A percentile compares a stretch with the other conserved stretches of the same genome.
These are phyloP conservation scores for Daldinia vernicosa DNA, from an alignment of 495 filamentous ascomycete genomes.

Conservation along the genomic window DNA sequence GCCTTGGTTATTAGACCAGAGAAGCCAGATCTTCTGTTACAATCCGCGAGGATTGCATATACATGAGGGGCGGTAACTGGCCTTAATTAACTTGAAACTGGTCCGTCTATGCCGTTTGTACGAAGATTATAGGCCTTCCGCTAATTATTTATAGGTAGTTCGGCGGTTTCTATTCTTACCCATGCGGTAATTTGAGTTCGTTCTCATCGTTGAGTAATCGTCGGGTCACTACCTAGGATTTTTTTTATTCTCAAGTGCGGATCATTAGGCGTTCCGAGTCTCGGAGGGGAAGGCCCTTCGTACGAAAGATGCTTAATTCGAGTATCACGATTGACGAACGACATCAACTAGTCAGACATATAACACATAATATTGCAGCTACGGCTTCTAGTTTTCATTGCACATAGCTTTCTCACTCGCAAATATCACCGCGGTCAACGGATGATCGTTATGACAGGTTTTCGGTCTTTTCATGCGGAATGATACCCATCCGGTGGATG, in stretches of 20 bases:
- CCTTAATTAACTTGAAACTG: constrained; percentile 1
- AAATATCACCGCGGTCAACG: constrained; percentile 17
- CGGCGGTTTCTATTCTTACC: neutral
- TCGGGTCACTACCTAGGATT: neutral
- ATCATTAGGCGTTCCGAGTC: constrained; percentile 10
- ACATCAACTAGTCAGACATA: neutral
- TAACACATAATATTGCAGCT: constrained; percentile 12
- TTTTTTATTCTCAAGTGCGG: neutral
- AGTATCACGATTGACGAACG: constrained; percentile 7
- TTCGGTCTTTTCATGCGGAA: constrained; percentile 34
- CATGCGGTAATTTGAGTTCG: neutral
- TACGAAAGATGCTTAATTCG: neutral
- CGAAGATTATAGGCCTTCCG: neutral
- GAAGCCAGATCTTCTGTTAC: neutral
- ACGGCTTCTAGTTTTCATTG: constrained; percentile 2
- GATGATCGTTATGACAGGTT: constrained; percentile 20
- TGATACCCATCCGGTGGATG: constrained; percentile 40
- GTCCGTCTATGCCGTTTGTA: constrained; percentile 11
- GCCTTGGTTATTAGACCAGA: constrained; percentile 13
- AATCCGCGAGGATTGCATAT: neutral
- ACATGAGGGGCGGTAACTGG: neutral
- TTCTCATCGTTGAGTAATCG: neutral
- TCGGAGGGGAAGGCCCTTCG: neutral
- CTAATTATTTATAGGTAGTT: neutral
- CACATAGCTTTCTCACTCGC: constrained; percentile 29